Evolutionary conservation across 208 protist genomes (phyloP).

Genomic region (Trypanosomatidae sp.): DNA sequence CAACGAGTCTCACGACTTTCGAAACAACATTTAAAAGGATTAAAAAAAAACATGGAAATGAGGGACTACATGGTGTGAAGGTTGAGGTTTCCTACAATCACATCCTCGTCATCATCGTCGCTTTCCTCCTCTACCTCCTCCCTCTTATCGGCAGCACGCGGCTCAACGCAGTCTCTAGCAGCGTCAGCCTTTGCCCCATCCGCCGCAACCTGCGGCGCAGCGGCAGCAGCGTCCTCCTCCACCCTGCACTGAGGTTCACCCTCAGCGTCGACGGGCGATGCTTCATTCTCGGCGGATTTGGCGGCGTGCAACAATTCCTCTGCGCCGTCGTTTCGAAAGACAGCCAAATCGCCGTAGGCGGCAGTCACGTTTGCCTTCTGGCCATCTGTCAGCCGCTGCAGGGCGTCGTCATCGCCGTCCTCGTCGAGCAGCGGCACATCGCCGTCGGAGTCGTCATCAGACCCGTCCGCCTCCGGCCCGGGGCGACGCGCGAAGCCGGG

Average conservation of each 20-base stretch:
- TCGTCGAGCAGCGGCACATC: conserved; percentile 25
- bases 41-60: too few relatives aligned
- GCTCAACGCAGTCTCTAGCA: too few relatives aligned
- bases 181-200: too few relatives aligned
- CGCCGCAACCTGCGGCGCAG: too few relatives aligned
- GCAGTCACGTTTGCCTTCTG: conserved; percentile 45
- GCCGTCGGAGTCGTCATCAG: conserved; percentile 27
- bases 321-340: conserved; percentile 48
- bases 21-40: too few relatives aligned
- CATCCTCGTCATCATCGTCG: conserved; percentile 36
- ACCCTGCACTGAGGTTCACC: too few relatives aligned
- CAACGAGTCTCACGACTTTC: too few relatives aligned
- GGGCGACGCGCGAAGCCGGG: conserved; percentile 38
- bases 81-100: conserved; percentile 38
- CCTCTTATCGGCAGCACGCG: background rate
- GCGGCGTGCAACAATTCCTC: conserved; percentile 23
- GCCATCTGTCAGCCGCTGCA: conserved; percentile 44
- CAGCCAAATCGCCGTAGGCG: conserved; percentile 64
- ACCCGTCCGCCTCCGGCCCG: conserved; percentile 6
- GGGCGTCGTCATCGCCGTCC: conserved; percentile 33
- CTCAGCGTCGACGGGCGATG: too few relatives aligned
- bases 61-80: conserved; percentile 2
- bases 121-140: conserved; percentile 10
- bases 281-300: conserved; percentile 10
- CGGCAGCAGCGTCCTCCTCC: too few relatives aligned